Conservation (phyloP, 225 moss, liverwort and hornwort genomes). For the Bryum argenteum region DNA sequence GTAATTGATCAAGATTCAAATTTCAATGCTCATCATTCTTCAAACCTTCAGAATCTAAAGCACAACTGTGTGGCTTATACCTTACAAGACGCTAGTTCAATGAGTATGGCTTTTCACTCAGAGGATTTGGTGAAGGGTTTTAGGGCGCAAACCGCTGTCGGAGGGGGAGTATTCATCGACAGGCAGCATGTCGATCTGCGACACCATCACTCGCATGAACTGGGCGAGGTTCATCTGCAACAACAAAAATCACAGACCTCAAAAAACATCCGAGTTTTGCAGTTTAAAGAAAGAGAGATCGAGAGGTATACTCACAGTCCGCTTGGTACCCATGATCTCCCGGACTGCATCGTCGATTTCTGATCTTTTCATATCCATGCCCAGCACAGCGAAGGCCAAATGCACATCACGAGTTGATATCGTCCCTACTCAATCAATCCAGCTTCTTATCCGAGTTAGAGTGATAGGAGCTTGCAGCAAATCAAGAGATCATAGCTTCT, state of each 20-base stretch:
- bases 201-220: constrained; percentile 70
- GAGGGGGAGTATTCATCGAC: constrained; percentile 56
- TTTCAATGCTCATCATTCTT: not conserved
- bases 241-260: too few relatives aligned
- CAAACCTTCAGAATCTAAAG: not conserved
- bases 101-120: too few relatives aligned
- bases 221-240: constrained; percentile 67
- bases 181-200: constrained; percentile 63
- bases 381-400: constrained; percentile 70
- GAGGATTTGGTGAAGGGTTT: not conserved
- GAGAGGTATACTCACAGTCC: constrained; percentile 17
- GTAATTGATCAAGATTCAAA: too few relatives aligned
- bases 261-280: not conserved
- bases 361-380: constrained; percentile 57
- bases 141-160: constrained; percentile 40
- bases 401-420: constrained; percentile 66
- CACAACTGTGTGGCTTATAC: too few relatives aligned
- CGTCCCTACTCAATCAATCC: constrained; percentile 54
- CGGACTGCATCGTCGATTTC: constrained; percentile 69
- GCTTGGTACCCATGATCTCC: constrained; percentile 33
- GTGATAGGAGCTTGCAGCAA: too few relatives aligned
- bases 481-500: too few relatives aligned
- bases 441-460: constrained; percentile 4
- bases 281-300: not conserved
- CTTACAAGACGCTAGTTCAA: too few relatives aligned